These are phyloP conservation scores for Collybia sp. DNA, from an alignment of 768 basidiomycete species.

Conservation along the genomic window DNA sequence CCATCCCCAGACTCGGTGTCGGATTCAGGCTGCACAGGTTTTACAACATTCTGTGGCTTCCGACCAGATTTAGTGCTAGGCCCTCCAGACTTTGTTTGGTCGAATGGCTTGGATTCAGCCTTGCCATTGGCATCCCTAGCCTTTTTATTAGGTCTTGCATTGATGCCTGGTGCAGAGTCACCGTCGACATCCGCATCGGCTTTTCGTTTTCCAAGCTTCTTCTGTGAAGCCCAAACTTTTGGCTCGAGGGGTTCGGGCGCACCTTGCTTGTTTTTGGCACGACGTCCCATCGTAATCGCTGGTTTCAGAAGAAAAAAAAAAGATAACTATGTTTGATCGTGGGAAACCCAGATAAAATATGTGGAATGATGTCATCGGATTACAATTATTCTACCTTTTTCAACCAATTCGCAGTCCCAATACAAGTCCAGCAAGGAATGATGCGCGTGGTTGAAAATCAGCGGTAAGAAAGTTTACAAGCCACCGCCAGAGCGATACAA, in stretches of 20 bases:
- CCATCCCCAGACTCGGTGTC: slow-evolving; percentile 36
- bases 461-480: slow-evolving; percentile 80
- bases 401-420: slow-evolving; percentile 82
- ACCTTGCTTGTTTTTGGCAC: slow-evolving; percentile 81
- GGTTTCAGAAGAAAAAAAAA: too few relatives aligned
- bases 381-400: slow-evolving; percentile 8
- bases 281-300: slow-evolving; percentile 62
- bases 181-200: slow-evolving; percentile 36
- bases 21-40: slow-evolving; percentile 12
- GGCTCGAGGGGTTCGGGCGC: slow-evolving; percentile 57
- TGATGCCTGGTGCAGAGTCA: slow-evolving; percentile 18
- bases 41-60: slow-evolving; percentile 15
- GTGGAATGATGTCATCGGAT: slow-evolving; percentile 6
- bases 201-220: slow-evolving; percentile 74
- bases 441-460: slow-evolving; percentile 88
- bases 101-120: slow-evolving; percentile 3
- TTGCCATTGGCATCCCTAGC: slow-evolving; percentile 35
- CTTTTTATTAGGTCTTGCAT: slow-evolving; percentile 40
- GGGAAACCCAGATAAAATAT: not conserved
- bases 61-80: slow-evolving; percentile 25
- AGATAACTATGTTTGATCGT: too few relatives aligned
- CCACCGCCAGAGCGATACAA: slow-evolving; percentile 62
- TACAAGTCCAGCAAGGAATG: slow-evolving; percentile 79
- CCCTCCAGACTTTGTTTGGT: slow-evolving; percentile 6
- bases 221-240: slow-evolving; percentile 34